Evolutionary conservation across 768 basidiomycete species (phyloP).

Genomic region (Mycena metata): DNA sequence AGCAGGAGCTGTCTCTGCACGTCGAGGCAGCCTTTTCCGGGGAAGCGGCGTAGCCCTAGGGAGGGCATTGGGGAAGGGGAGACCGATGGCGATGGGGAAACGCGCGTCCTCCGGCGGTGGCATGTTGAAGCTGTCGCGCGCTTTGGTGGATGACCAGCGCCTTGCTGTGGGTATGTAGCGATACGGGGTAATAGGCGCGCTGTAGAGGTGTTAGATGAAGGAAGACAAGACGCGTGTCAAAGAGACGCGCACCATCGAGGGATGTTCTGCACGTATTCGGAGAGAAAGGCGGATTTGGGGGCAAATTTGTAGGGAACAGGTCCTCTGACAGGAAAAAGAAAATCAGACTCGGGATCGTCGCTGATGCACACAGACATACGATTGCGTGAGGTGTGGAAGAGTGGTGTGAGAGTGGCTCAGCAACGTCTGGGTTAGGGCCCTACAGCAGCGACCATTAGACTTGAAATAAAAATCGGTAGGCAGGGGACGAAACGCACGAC

Average conservation of each 20-base stretch:
- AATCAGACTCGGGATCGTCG: background rate
- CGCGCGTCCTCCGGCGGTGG: background rate
- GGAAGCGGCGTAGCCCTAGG: background rate
- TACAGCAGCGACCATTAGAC: background rate
- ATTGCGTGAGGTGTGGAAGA: background rate
- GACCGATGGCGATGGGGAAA: conserved; percentile 5
- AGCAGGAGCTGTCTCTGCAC: background rate
- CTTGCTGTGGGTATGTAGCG: background rate
- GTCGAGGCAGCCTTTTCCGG: background rate
- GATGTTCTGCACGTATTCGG: conserved; percentile 6
- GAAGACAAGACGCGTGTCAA: background rate
- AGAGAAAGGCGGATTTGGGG: conserved; percentile 12
- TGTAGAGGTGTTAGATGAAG: background rate
- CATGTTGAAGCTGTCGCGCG: background rate
- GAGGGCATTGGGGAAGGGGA: conserved; percentile 6
- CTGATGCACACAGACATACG: background rate
- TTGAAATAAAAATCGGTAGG: too few relatives aligned
- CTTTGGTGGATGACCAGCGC: background rate
- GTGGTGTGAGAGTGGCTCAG: background rate
- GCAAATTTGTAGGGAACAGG: conserved; percentile 11
- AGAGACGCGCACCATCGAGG: background rate
- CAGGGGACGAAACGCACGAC: background rate
- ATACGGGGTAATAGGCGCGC: background rate
- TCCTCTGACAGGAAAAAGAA: background rate
- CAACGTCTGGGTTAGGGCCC: too few relatives aligned